Conservation (phyloP, 1,139 yeast species). For the Nakaseomyces kungkrabaensis region DNA sequence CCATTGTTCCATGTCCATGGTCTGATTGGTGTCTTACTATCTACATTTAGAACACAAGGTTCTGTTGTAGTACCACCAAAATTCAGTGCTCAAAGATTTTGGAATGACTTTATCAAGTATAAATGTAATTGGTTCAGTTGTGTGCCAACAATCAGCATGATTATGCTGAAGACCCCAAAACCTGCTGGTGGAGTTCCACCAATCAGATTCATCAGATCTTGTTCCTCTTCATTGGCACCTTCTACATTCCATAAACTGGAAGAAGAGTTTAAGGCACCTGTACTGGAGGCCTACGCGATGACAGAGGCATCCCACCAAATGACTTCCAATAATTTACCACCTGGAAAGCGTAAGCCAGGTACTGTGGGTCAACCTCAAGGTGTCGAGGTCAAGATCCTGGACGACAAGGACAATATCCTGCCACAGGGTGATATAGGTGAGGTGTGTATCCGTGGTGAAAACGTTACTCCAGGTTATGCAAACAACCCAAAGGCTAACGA, state of each 20-base stretch:
- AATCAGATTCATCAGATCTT: constrained; percentile 55
- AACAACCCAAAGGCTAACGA: constrained; percentile 58
- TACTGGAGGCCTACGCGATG: constrained; percentile 69
- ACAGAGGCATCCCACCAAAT: constrained; percentile 66
- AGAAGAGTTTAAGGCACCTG: constrained; percentile 48
- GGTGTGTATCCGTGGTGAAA: constrained; percentile 52
- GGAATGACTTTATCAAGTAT: constrained; percentile 43
- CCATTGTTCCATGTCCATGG: constrained; percentile 71
- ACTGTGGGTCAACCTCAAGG: constrained; percentile 67
- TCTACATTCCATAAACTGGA: constrained; percentile 48
- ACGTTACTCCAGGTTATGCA: constrained; percentile 61
- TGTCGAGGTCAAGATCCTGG: constrained; percentile 47
- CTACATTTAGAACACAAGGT: constrained; percentile 53
- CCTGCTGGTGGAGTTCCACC: constrained; percentile 40
- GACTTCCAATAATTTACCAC: constrained; percentile 59
- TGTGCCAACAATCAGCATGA: constrained; percentile 63
- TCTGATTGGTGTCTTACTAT: constrained; percentile 48
- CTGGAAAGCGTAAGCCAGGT: constrained; percentile 53
- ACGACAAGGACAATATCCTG: constrained; percentile 37
- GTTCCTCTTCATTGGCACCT: constrained; percentile 60
- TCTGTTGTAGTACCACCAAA: constrained; percentile 45
- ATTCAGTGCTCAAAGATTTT: constrained; percentile 50
- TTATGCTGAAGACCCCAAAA: constrained; percentile 40
- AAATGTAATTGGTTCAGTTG: constrained; percentile 62
- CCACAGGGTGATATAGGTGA: constrained; percentile 50